These are phyloP conservation scores for Endocarpon pusillum DNA, from an alignment of 495 filamentous ascomycete species.

Conservation along the genomic window DNA sequence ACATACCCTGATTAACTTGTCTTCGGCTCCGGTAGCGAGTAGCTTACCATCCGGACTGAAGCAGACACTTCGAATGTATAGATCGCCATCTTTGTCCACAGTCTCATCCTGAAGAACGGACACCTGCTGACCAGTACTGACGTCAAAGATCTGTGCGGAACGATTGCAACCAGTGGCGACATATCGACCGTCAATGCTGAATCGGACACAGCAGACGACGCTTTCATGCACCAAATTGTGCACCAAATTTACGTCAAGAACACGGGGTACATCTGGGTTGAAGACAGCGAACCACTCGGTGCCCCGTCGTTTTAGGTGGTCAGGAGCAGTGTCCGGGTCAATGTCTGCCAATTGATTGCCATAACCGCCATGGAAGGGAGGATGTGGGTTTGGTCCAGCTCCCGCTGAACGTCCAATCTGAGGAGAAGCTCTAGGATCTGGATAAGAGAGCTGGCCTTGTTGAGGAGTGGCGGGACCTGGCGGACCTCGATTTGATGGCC, in stretches of 20 bases:
- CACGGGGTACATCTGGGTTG: conserved; percentile 67
- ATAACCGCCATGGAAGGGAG: conserved; percentile 42
- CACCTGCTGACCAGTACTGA: conserved; percentile 58
- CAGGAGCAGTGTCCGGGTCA: conserved; percentile 67
- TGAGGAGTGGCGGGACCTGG: conserved; percentile 79
- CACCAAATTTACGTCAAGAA: conserved; percentile 75
- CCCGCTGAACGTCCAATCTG: conserved; percentile 67
- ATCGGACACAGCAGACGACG: conserved; percentile 80
- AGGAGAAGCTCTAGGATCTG: conserved; percentile 67
- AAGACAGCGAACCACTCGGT: conserved; percentile 81
- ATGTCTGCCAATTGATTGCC: conserved; percentile 77
- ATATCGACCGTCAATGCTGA: conserved; percentile 77
- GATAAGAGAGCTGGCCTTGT: conserved; percentile 70
- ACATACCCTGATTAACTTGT: conserved; percentile 78
- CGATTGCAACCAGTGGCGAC: conserved; percentile 81
- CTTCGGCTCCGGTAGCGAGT: conserved; percentile 76
- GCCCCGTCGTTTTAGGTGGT: conserved; percentile 67
- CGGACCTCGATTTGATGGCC: conserved; percentile 33
- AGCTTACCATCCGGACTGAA: conserved; percentile 86
- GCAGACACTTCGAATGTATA: conserved; percentile 84
- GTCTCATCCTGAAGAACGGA: conserved; percentile 67
- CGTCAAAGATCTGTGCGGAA: conserved; percentile 82
- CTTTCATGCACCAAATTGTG: conserved; percentile 75
- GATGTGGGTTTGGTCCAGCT: no score
- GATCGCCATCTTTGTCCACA: conserved; percentile 66